Conservation (phyloP, 2,329 filamentous ascomycete species). For the Pleomassaria siparia region DNA sequence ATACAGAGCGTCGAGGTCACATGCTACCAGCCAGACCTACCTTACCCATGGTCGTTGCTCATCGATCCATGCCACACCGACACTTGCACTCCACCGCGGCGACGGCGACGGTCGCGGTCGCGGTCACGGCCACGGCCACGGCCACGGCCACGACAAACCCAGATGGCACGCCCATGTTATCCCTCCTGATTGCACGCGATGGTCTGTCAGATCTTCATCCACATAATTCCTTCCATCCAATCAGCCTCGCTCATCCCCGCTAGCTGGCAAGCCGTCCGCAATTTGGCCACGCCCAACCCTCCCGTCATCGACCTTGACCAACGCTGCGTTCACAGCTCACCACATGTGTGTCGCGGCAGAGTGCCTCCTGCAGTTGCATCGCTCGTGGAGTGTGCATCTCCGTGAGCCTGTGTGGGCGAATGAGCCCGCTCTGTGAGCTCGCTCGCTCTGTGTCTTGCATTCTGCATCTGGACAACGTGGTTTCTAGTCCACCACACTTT, state of each 20-base stretch:
- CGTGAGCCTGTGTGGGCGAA: constrained; percentile 6
- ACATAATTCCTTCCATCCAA: background rate
- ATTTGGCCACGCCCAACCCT: background rate
- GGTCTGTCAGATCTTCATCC: no score
- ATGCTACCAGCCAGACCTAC: no score
- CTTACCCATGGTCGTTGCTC: no score
- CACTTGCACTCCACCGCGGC: no score
- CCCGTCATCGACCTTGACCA: constrained; percentile 3
- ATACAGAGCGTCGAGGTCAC: no score
- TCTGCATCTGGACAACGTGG: no score
- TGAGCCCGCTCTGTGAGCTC: background rate
- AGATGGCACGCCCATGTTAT: no score
- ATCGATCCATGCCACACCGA: no score
- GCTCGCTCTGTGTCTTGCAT: background rate
- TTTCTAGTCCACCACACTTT: background rate
- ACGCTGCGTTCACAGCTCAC: constrained; percentile 6
- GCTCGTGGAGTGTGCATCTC: constrained; percentile 12
- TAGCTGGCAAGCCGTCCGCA: constrained; percentile 2
- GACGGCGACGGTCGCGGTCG: no score
- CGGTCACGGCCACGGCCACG: no score
- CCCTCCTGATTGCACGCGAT: no score
- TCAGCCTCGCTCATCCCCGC: background rate
- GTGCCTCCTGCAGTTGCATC: constrained; percentile 9
- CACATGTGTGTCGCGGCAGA: constrained; percentile 9
- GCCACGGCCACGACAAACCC: no score